Base-by-base conservation (phyloP, 2,329 filamentous ascomycete genomes). In the Beauveria sp. region DNA sequence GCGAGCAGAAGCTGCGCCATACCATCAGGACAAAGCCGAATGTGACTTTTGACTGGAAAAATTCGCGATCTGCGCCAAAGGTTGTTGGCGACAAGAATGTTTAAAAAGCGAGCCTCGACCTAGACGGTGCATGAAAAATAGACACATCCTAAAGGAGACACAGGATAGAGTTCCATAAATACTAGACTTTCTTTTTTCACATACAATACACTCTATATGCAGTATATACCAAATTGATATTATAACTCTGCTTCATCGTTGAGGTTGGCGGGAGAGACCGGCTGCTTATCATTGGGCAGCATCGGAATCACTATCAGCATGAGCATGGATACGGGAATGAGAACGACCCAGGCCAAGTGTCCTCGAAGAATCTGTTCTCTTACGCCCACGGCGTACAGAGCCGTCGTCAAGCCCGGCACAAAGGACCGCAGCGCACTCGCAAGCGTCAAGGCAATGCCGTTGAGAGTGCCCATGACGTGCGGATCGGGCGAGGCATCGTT, bases 401-500 rank as follows among this genome's bases (percentile, higher is more conserved):
- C 88, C 0, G 88, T 83, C 49, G 89, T 86, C 0, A 85, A 67
- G 0, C 84, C 88, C 0, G 90, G 90, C 0, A 82, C 80, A 46
- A 93, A 77, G 0, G 89, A 81, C 16, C 90, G 79, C 34, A 90
- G 75, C 0, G 76, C 86, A 65, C 85, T 86, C 0, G 78, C 74
- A 0, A 85, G 68, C 0, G 88, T 88, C 62, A 93, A 38, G 0
- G 74, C 73, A 3, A 76, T 60, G 16, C 87, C 87, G 67, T 93
- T 93, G 31, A 95, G 75, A 0, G 85, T 91, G 0, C 87, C 89
- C 10, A 93, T 76, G 0, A 85, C 82, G 48, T 79, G 77, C 1
- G 84, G 80, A 10, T 80, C 84, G 0, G 90, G 90, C 0, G 86
- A 81, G 2, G 89, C 83, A 62, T 93, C 88, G 71, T 93, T 93